Base-by-base conservation (phyloP, 805 yeast genomes). In the Myxozyma mucilagina region DNA sequence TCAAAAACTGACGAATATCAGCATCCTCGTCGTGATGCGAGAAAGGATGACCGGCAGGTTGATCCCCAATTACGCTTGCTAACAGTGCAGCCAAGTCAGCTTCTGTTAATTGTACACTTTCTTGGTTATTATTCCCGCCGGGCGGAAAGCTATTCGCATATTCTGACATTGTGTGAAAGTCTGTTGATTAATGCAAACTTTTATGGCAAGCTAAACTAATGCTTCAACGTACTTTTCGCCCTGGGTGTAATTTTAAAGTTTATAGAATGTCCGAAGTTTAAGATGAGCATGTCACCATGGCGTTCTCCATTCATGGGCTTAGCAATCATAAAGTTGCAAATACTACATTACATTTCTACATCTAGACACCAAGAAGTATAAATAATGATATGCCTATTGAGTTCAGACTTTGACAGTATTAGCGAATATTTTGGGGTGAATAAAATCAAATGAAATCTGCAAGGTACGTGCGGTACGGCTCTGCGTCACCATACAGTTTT, bases 41-140 rank as follows among this genome's bases (percentile, higher is more conserved):
- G 4, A 10, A 29, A 20, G 54, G 7, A 20, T 11, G 42, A 24
- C 42, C 41, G 48, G 31, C 16, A 7, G 51, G 35, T 35, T 57
- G 49, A 14, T 49, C 59, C 6, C 11, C 47, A 9, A 50, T 24
- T 29, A 51, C 45, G 32, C 34, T 51, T 5, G 60, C 39, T 10
- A 57, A 29, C 10, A 57, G 10, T 18, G 51, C 56, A 11, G 34
- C 49, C 9, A 57, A 38, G 36, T 57, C 60, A 16, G 51, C 4
- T 11, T 45, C 60, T 3, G 56, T 50, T 11, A 57, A 34, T 32
- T 38, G 60, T 34, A 57, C 56, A 18, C 41, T 49, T 5, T 44
- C 58, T 7, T 35, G 13, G n/a, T 34, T 39, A 39, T 34, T 39
- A 39, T 3, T 31, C 1, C 39, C 7, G 11, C 18, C 38, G 29